phyloP scores from a whole-genome alignment of 495 filamentous ascomycete genomes.

The Antarctomyces pellizariae region DNA sequence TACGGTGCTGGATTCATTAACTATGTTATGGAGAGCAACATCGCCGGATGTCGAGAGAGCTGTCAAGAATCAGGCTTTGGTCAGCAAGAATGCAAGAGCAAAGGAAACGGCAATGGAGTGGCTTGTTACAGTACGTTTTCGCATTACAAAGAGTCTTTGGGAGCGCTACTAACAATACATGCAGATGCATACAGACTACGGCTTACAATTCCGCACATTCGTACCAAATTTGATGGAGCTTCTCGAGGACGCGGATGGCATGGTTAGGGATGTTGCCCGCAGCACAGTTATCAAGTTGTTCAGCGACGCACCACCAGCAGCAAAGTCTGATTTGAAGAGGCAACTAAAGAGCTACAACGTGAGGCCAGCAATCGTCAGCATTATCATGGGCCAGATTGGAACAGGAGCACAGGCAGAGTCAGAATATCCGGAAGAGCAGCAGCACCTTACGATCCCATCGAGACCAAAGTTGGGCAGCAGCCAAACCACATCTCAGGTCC shows the following conservation, averaged over 20 bases:
- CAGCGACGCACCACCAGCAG: constrained; percentile 54
- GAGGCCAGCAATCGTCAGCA: constrained; percentile 56
- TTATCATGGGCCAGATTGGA: constrained; percentile 50
- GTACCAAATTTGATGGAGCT: constrained; percentile 63
- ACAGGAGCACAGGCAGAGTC: constrained; percentile 25
- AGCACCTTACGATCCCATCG: constrained; percentile 13
- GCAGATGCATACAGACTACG: constrained; percentile 56
- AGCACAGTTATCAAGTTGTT: constrained; percentile 66
- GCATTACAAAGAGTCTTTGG: constrained; percentile 1
- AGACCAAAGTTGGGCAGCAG: constrained; percentile 24
- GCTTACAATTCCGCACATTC: constrained; percentile 57
- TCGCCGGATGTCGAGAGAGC: constrained; percentile 52
- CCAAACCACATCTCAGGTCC: constrained; percentile 16
- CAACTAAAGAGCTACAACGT: constrained; percentile 61
- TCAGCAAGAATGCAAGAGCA: constrained; percentile 53
- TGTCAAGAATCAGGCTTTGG: constrained; percentile 55
- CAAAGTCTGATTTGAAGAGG: constrained; percentile 70
- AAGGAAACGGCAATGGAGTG: constrained; percentile 70
- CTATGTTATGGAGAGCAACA: constrained; percentile 45
- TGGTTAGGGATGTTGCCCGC: constrained; percentile 68
- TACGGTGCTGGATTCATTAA: constrained; percentile 46
- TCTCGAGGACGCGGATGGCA: constrained; percentile 71
- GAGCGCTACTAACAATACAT: constrained; percentile 6
- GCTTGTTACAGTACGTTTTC: constrained; percentile 36
- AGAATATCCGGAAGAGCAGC: constrained; percentile 14